Conservation (phyloP, 441 rosid species). For the Biscutella laevigata region DNA sequence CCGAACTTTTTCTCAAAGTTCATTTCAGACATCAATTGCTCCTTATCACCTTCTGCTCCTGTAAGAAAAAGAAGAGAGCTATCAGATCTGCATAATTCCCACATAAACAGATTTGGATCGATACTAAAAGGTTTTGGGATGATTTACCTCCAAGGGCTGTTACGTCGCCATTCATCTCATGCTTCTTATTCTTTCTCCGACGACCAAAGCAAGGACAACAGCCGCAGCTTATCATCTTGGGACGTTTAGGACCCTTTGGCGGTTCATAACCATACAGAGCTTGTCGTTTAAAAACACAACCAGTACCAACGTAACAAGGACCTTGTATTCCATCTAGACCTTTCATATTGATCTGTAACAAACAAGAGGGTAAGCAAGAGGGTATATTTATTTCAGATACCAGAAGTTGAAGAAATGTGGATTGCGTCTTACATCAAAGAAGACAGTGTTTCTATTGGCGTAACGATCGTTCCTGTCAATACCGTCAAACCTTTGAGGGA, state of each 20-base stretch:
- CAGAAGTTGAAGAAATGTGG: neutral
- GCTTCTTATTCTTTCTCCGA: constrained; percentile 49
- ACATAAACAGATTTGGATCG: neutral
- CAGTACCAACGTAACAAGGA: constrained; percentile 70
- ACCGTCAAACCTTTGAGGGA: constrained; percentile 68
- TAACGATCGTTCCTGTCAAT: constrained; percentile 62
- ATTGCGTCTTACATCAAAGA: constrained; percentile 51
- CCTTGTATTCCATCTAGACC: constrained; percentile 74
- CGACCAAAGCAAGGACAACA: constrained; percentile 95
- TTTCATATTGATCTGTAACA: constrained; percentile 64
- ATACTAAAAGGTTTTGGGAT: constrained; percentile 4
- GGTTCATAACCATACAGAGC: constrained; percentile 69
- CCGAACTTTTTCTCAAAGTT: constrained; percentile 66
- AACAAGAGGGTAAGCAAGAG: constrained; percentile 11
- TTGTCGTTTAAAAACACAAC: constrained; percentile 61
- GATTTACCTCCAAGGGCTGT: constrained; percentile 49
- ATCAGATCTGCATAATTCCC: constrained; percentile 9
- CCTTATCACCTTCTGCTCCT: constrained; percentile 51
- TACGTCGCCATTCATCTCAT: constrained; percentile 39
- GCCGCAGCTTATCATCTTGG: constrained; percentile 86
- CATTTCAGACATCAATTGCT: constrained; percentile 57
- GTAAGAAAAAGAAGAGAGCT: neutral
- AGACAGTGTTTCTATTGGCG: constrained; percentile 68
- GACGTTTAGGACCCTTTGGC: constrained; percentile 70
- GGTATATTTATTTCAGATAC: neutral